Conservation (phyloP, 2,329 filamentous ascomycete genomes). For the Fusarium zealandicum region DNA sequence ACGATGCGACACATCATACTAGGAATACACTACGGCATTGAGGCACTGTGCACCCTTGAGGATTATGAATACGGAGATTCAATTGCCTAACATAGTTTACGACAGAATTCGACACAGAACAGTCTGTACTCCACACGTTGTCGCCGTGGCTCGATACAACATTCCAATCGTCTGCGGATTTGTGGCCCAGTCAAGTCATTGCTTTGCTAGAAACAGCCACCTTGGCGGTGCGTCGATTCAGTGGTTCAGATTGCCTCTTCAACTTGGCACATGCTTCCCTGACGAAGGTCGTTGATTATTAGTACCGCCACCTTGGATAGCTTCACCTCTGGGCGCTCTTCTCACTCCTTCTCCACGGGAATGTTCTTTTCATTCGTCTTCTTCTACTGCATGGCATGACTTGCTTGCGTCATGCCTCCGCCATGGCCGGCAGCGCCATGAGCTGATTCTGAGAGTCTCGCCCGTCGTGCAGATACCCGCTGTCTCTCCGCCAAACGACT, state of each 20-base stretch:
- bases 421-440: constrained; percentile 33
- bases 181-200: constrained; percentile 2
- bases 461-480: constrained; percentile 35
- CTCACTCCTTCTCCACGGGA: neutral
- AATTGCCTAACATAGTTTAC: neutral
- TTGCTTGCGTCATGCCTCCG: constrained; percentile 32
- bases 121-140: constrained; percentile 5
- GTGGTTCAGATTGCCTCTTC: constrained; percentile 2
- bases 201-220: constrained; percentile 24
- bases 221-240: constrained; percentile 14
- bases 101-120: constrained; percentile 15
- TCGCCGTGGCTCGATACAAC: constrained; percentile 28
- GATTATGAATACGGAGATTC: neutral
- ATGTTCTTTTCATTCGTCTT: constrained; percentile 1
- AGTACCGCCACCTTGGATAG: constrained; percentile 5
- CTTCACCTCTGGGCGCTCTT: constrained; percentile 1
- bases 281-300: neutral
- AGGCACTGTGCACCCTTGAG: constrained; percentile 7
- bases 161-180: constrained; percentile 33
- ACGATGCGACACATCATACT: neutral
- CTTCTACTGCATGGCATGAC: constrained; percentile 37
- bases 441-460: constrained; percentile 37
- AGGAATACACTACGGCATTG: no score
- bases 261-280: neutral
- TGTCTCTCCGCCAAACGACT: constrained; percentile 27